Evolutionary conservation across 495 filamentous ascomycete genomes (phyloP), one percentile per base, ranked within the genome.

Genomic region (Gamarada debralockiae): DNA sequence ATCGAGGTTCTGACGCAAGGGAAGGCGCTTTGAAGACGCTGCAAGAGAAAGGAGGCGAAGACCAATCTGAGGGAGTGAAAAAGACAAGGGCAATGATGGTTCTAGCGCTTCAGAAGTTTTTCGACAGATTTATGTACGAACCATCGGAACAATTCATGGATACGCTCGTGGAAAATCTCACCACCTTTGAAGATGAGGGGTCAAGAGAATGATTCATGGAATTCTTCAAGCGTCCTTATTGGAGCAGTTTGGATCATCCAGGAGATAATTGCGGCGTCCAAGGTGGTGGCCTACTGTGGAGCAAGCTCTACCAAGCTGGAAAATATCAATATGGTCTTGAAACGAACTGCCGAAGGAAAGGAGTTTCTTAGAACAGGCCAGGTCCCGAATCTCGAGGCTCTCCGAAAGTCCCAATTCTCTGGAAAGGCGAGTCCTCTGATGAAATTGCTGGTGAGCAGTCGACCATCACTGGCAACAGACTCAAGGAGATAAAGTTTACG

Each of bases 21-120:
- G 53, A 63, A 27, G 55, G 59, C 33, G 56, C 43, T 22, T 54
- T 22, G 34, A 44, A 48, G 56, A 39, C 22, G 15, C 33, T 40
- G 1, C 36, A 25, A 15, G 10, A 31, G 27, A 6, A 9, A 33
- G 25, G 25, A 33, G 44, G 44, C 12, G 13, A 25, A 21, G 9
- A 18, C 1, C 2, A 14, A 8, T 8, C 2, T 38, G 31, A 38
- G 10, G 13, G 12, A 24, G 48, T 50, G 34, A 50, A 50, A 40
- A 22, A 40, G 6, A 20, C 18, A 38, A 33, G 7, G 29, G 27
- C 4, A 20, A 5, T 39, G 14, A 15, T 39, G 37, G 6, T 6
- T 20, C 37, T 6, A 20, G 18, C 18, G 18, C 14, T n/a, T 9
- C 44, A 48, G 21, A 48, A 48, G 12, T 33, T 27, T 7, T 9